Evolutionary conservation across 768 basidiomycete species (phyloP), one percentile per base, ranked within the genome.

Genomic region (Pleurotus sapidus): DNA sequence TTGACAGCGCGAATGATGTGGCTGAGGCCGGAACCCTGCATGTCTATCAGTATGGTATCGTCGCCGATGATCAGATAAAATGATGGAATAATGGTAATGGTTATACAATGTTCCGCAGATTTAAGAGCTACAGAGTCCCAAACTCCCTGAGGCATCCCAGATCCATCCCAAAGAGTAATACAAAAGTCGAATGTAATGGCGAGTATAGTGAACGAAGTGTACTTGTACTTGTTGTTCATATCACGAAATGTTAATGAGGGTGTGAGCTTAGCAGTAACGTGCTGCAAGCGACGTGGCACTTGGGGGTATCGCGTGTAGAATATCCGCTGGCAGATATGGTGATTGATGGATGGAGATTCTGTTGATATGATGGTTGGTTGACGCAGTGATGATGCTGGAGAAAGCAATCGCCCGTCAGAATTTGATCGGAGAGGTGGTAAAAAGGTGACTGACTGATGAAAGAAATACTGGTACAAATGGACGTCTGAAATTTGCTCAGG

Each of bases 81-180:
- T 9, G 24, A 49, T 49, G 47, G 27, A 49, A 24, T 24, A 17
- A 24, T 27, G 24, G 15, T 51, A 18, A 38, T 54, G 37, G 34
- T 54, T 40, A 54, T 54, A 54, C 51, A 54, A 17, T 40, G 18
- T 42, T 42, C 37, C 17, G 17, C 34, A 54, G 37, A 54, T 39
- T 42, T n/a, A 39, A 43, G 24, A 42, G 51, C 51, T 43, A 54
- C 51, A 54, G 23, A 43, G 51, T 54, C 51, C 51, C 51, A 54
- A 54, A 54, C 37, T 42, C 39, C 51, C 51, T 25, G 23, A 54
- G 51, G 51, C 24, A 54, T 54, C 18, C 51, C 51, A 54, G 51
- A 54, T 54, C 17, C 51, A 8, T n/a, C 51, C 51, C 51, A 54
- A 54, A 54, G 51, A 54, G 51, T 54, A 54, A 54, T 54, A 54